Base-by-base conservation (phyloP, 2,329 filamentous ascomycete genomes). In the Metarhizium humberi region DNA sequence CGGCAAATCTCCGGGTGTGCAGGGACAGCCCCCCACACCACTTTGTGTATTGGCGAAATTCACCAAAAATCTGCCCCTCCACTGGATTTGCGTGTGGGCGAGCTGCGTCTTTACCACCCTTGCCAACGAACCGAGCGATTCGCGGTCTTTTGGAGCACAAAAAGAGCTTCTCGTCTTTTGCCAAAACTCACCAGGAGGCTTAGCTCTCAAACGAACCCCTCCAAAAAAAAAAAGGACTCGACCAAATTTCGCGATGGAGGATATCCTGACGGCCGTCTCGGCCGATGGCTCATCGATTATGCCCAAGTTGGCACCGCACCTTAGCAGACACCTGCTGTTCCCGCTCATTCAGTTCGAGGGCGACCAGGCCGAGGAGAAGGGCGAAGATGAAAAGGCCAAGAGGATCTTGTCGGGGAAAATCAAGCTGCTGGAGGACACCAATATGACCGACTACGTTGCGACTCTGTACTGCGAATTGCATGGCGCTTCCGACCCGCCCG, bases 391-490 rank as follows among this genome's bases (percentile, higher is more conserved):
- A 43, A 74, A 80, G 73, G 74, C 81, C 55, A 78, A 78, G 66
- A 86, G 92, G 71, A 86, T 95, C 65, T 86, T 87, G 60, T 84
- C 88, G 69, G 85, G 91, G 65, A 96, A 96, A 75, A 96, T 92
- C 73, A 87, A 92, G 75, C 85, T 99, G 57, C 84, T 99, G 64
- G 92, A 95, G 78, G 86, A 91, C 72, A 97, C 94, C 67, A 96
- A 97, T 80, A 99, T 99, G 94, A 94, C 88, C 67, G 94, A 99
- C 75, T 99, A 95, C 71, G 90, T 97, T 54, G 92, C 92, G 68
- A 88, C 87, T 67, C 78, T 99, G 63, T 90, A 95, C 79, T 88
- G 88, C 71, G 88, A 96, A 68, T 84, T 99, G 62, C 85, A 97
- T 77, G 81, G 86, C 64, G 82, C 90, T 61, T 80, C 87, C 58